A percentile compares a stretch with the other conserved stretches of the same genome.
phyloP scores from a whole-genome alignment of 352 stramenopile genomes.

The Phytophthora niederhauseri region DNA sequence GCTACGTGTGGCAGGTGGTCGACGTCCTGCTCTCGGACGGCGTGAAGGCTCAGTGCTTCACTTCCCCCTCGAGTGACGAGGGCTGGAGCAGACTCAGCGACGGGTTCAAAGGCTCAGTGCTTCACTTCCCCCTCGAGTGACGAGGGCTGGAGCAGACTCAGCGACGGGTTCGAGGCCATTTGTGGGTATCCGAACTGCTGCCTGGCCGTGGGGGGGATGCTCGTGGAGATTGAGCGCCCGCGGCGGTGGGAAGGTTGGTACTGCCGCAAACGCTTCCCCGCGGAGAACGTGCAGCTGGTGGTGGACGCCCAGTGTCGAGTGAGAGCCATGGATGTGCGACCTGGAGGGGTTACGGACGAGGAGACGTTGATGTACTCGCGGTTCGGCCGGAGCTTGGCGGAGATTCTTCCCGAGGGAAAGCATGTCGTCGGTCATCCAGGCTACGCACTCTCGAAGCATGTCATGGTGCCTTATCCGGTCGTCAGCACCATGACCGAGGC shows the following conservation, averaged over 20 bases:
- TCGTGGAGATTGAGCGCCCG: constrained; percentile 30
- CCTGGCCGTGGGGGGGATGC: constrained; percentile 26
- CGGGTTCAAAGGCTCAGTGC: constrained; percentile 27
- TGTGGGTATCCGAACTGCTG: constrained; percentile 31
- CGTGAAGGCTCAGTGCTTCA: constrained; percentile 26
- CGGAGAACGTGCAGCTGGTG: constrained; percentile 33
- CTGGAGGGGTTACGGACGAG: constrained; percentile 22
- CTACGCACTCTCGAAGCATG: constrained; percentile 23
- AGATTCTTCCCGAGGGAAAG: constrained; percentile 28
- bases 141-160: constrained; percentile 22
- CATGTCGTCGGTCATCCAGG: constrained; percentile 26
- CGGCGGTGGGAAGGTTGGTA: constrained; percentile 29
- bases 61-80: constrained; percentile 14
- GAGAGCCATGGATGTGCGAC: constrained; percentile 29
- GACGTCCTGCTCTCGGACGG: constrained; percentile 22
- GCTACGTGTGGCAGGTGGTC: constrained; percentile 33
- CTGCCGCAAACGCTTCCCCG: constrained; percentile 27
- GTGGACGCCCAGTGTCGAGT: constrained; percentile 30
- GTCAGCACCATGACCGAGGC: background rate
- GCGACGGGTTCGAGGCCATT: constrained; percentile 24
- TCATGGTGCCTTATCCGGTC: constrained; percentile 28
- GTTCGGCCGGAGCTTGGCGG: constrained; percentile 17
- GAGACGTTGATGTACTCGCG: constrained; percentile 26
- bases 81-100: constrained; percentile 22
- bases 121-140: constrained; percentile 17